Evolutionary conservation across 2,329 filamentous ascomycete genomes (phyloP), one percentile per base, ranked within the genome.

Genomic region (Thermoascus crustaceus): DNA sequence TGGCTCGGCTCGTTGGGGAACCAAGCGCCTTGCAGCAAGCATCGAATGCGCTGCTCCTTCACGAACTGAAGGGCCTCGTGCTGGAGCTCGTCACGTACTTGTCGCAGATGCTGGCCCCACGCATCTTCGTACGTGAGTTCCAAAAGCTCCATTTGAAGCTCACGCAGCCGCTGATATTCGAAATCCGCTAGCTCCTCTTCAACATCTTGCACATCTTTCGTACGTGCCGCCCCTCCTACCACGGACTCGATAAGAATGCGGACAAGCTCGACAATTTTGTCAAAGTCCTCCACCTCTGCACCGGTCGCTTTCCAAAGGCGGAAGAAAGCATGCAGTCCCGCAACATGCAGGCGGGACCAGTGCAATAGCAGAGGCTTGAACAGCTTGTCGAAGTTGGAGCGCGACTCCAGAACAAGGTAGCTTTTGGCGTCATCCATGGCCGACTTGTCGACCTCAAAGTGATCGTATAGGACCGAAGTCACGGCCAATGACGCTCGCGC

Each of bases 41-140:
- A 95, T 35, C 91, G 76, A 42, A 96, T 84, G 23, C 91, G 79
- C 60, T 98, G 91, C 64, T 98, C 91, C 61, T 94, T 95, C 61
- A 96, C 85, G 54, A 98, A 98, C 52, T 94, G 85, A 35, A 95
- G 66, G 7, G 89, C 87, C 60, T 98, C 91, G 50, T 89, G 80
- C 48, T 85, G 83, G 29, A 96, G 72, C 58, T 94, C 86, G 36
- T 95, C 86, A 21, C 87, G 82, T n/a, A 94, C 85, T 61, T 91
- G 85, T 44, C 76, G 76, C 18, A 98, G 71, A 61, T 96, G 87
- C 43, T 84, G 77, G 8, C 88, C 88, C 91, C 91, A 98, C 32
- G 84, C 84, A 55, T 93, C 85, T 57, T 96, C 89, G 54, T 96
- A 96, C 0, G 86, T 85, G 45, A 91, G 69, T 55, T 94, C 85